Evolutionary conservation across 129 eudicot genomes (phyloP).

Genomic region (Helianthus annuus): DNA sequence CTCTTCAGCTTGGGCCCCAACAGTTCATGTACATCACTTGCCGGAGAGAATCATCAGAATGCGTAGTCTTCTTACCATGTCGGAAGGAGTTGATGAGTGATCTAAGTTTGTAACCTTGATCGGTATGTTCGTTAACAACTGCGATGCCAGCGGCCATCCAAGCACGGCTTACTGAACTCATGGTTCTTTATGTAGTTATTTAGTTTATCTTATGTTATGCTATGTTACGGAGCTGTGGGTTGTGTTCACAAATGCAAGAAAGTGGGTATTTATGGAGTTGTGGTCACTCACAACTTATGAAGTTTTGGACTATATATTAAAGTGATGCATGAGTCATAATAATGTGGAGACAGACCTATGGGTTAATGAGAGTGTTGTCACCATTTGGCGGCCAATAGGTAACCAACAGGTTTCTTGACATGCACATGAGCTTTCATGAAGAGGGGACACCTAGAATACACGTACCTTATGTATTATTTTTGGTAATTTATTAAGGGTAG

Average conservation of each 20-base stretch:
- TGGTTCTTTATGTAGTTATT: neutral
- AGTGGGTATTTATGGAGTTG: neutral
- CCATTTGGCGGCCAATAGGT: neutral
- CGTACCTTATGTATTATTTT: neutral
- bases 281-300: neutral
- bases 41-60: constrained; percentile 27
- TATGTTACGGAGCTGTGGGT: too few species aligned
- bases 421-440: neutral
- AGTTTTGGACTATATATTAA: neutral
- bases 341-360: neutral
- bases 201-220: neutral
- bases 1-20: constrained; percentile 24
- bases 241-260: neutral
- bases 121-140: constrained; percentile 39
- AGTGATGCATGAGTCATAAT: neutral
- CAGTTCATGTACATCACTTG: constrained; percentile 39
- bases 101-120: constrained; percentile 45
- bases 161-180: constrained; percentile 40
- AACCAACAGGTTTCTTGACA: neutral
- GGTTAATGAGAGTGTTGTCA: neutral
- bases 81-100: constrained; percentile 36
- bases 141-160: constrained; percentile 53
- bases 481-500: neutral
- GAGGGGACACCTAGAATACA: constrained; percentile 4
- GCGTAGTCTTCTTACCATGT: constrained; percentile 28